Evolutionary conservation across 306 rosid genomes (phyloP).

Genomic region (Vicia villosa): DNA sequence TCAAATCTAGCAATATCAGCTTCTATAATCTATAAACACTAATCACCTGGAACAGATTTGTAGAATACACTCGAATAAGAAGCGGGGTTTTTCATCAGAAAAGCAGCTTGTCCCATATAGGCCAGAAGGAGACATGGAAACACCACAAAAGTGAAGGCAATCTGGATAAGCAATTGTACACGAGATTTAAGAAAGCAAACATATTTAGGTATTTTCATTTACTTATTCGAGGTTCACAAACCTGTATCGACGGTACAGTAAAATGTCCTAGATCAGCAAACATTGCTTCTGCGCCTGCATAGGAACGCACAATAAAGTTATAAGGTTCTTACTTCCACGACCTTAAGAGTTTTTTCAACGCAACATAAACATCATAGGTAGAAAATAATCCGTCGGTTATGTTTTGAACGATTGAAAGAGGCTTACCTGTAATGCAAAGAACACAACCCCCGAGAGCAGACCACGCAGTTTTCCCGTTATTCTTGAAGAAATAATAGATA

Average conservation of each 20-base stretch:
- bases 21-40: slow-evolving; percentile 5
- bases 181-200: not conserved
- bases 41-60: slow-evolving; percentile 88
- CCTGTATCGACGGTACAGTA: slow-evolving; percentile 88
- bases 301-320: slow-evolving; percentile 34
- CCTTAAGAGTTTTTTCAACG: slow-evolving; percentile 8
- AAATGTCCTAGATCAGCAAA: slow-evolving; percentile 98
- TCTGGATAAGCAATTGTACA: slow-evolving; percentile 46
- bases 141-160: slow-evolving; percentile 85
- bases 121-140: slow-evolving; percentile 95
- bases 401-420: slow-evolving; percentile 29
- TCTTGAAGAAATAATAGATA: slow-evolving; percentile 86
- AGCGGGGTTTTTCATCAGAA: slow-evolving; percentile 58
- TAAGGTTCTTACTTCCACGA: slow-evolving; percentile 1
- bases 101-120: slow-evolving; percentile 98
- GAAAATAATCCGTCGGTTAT: not conserved
- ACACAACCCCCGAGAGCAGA: slow-evolving; percentile 98
- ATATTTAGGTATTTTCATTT: not conserved
- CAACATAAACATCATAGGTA: slow-evolving; percentile 19
- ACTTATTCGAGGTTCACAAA: slow-evolving; percentile 27
- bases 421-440: slow-evolving; percentile 89
- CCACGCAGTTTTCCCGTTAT: slow-evolving; percentile 69
- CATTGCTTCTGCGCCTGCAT: slow-evolving; percentile 95
- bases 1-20: too few species aligned
- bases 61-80: slow-evolving; percentile 64